Conservation (phyloP, 371 early-diverging fungal species). For the Mycotypha africana region DNA sequence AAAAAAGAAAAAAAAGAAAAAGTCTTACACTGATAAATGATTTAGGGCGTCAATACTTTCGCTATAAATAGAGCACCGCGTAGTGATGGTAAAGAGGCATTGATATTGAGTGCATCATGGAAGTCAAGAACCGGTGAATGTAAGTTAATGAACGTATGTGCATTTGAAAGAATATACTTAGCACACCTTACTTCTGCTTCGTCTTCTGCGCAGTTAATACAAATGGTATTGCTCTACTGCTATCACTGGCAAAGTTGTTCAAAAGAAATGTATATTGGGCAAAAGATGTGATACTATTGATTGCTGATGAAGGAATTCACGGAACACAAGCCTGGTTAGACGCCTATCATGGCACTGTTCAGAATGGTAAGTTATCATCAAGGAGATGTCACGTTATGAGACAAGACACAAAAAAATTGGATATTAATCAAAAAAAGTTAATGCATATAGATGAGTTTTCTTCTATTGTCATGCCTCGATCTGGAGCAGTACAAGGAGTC, state of each 20-base stretch:
- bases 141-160: too few relatives aligned
- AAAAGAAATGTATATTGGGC: slow-evolving; percentile 83
- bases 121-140: slow-evolving; percentile 50
- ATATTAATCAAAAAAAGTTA: too few relatives aligned
- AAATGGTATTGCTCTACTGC: slow-evolving; percentile 68
- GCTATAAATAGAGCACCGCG: slow-evolving; percentile 81
- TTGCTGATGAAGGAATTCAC: slow-evolving; percentile 67
- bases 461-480: slow-evolving; percentile 49
- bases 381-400: too few relatives aligned
- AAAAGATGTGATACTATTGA: slow-evolving; percentile 86
- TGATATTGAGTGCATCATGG: slow-evolving; percentile 82
- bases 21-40: background rate
- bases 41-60: slow-evolving; percentile 78
- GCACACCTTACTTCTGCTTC: background rate
- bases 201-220: slow-evolving; percentile 47
- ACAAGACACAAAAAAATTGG: too few relatives aligned
- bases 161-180: too few relatives aligned
- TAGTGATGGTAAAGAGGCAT: slow-evolving; percentile 87
- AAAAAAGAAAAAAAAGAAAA: background rate
- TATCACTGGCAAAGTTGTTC: slow-evolving; percentile 73
- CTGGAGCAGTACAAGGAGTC: slow-evolving; percentile 87
- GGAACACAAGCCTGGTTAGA: slow-evolving; percentile 89
- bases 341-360: slow-evolving; percentile 76
- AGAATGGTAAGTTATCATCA: slow-evolving; percentile 27
- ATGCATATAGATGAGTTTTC: slow-evolving; percentile 11